These are phyloP conservation scores for Boletus smithii DNA, from an alignment of 1,284 basidiomycete genomes.

Conservation along the genomic window DNA sequence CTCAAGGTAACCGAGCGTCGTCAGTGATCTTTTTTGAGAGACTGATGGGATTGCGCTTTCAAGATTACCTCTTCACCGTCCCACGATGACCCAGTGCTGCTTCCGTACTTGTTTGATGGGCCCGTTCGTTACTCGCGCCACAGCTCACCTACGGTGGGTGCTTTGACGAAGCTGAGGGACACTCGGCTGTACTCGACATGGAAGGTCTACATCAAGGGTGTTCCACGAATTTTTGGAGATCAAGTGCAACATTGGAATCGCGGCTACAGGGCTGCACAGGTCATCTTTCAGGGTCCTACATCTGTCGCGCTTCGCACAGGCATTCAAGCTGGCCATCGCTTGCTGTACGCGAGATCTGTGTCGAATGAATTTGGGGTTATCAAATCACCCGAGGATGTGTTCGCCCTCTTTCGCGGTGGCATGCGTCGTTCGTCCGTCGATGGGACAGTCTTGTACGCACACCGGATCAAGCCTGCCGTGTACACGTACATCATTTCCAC, in stretches of 20 bases:
- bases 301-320: slow-evolving; percentile 60
- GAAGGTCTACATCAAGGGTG: slow-evolving; percentile 67
- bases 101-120: slow-evolving; percentile 66
- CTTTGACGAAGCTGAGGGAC: slow-evolving; percentile 56
- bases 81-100: slow-evolving; percentile 35
- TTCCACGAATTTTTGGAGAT: slow-evolving; percentile 58
- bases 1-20: slow-evolving; percentile 47
- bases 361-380: slow-evolving; percentile 62
- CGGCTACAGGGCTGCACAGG: slow-evolving; percentile 63
- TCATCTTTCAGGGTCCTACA: slow-evolving; percentile 62
- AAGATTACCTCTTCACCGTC: slow-evolving; percentile 45
- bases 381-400: slow-evolving; percentile 43
- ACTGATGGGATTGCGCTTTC: slow-evolving; percentile 17
- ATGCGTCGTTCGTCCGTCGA: slow-evolving; percentile 18
- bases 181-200: slow-evolving; percentile 74
- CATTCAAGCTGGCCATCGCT: slow-evolving; percentile 65
- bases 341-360: slow-evolving; percentile 70
- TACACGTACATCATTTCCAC: slow-evolving; percentile 74
- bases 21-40: not conserved
- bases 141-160: slow-evolving; percentile 64
- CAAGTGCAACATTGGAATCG: slow-evolving; percentile 63
- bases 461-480: slow-evolving; percentile 70
- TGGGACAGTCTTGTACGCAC: slow-evolving; percentile 30
- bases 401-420: slow-evolving; percentile 49
- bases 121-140: slow-evolving; percentile 69